Evolutionary conservation across 495 filamentous ascomycete species (phyloP).

Genomic region (Aspergillus mulundensis): DNA sequence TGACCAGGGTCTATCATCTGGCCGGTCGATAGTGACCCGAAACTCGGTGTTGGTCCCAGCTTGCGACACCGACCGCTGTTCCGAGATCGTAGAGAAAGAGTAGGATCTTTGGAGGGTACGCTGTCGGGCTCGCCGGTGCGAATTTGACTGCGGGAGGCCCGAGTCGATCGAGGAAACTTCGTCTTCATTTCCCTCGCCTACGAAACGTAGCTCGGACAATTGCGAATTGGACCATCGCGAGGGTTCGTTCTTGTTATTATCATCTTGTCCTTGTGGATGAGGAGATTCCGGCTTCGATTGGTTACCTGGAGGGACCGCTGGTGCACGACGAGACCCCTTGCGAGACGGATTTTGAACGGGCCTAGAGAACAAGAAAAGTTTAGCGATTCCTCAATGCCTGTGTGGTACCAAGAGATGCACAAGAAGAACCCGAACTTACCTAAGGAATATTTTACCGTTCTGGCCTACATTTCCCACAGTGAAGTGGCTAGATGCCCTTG

Average conservation of each 20-base stretch:
- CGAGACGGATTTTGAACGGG: slow-evolving; percentile 45
- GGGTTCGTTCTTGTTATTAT: slow-evolving; percentile 25
- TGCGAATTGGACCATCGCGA: slow-evolving; percentile 46
- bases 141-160: slow-evolving; percentile 25
- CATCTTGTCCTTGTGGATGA: slow-evolving; percentile 22
- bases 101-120: slow-evolving; percentile 49
- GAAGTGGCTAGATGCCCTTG: slow-evolving; percentile 69
- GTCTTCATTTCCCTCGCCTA: slow-evolving; percentile 22
- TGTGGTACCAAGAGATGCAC: slow-evolving; percentile 4
- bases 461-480: slow-evolving; percentile 92
- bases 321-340: slow-evolving; percentile 29
- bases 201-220: slow-evolving; percentile 43
- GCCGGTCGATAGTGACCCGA: slow-evolving; percentile 80
- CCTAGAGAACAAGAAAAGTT: slow-evolving; percentile 33
- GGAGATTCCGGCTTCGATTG: slow-evolving; percentile 35
- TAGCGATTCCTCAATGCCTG: slow-evolving; percentile 14
- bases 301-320: slow-evolving; percentile 25
- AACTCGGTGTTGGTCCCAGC: slow-evolving; percentile 54
- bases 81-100: slow-evolving; percentile 62
- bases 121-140: slow-evolving; percentile 20
- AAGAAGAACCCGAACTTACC: slow-evolving; percentile 53
- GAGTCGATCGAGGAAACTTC: slow-evolving; percentile 29
- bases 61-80: slow-evolving; percentile 36
- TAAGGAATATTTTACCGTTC: slow-evolving; percentile 89
- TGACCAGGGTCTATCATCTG: slow-evolving; percentile 64